These are phyloP conservation scores for Naganishia cerealis DNA, from an alignment of 1,284 basidiomycete species.

Conservation along the genomic window DNA sequence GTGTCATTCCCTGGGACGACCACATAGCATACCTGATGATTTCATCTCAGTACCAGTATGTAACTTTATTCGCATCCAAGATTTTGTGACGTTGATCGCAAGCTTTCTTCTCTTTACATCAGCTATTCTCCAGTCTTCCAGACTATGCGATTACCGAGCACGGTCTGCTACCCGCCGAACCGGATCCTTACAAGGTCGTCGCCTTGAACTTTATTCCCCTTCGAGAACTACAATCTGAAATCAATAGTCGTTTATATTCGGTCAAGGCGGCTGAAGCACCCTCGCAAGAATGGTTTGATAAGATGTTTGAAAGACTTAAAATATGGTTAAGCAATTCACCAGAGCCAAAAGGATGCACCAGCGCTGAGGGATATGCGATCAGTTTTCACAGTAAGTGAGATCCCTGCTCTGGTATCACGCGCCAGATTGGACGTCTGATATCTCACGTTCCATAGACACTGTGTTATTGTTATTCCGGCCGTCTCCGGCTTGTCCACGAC, in stretches of 20 bases:
- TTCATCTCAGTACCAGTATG: slow-evolving; percentile 53
- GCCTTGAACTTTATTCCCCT: slow-evolving; percentile 52
- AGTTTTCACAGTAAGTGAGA: slow-evolving; percentile 53
- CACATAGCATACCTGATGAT: slow-evolving; percentile 54
- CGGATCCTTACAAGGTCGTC: slow-evolving; percentile 53
- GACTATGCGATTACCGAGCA: slow-evolving; percentile 50
- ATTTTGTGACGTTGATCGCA: background rate
- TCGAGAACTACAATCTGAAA: slow-evolving; percentile 54
- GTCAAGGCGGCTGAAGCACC: slow-evolving; percentile 42
- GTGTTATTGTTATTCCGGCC: slow-evolving; percentile 54
- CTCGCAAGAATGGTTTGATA: slow-evolving; percentile 53
- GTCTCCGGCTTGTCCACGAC: slow-evolving; percentile 53
- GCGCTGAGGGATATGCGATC: slow-evolving; percentile 54
- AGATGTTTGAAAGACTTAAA: slow-evolving; percentile 52
- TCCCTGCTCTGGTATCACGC: slow-evolving; percentile 1
- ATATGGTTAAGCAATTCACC: slow-evolving; percentile 51
- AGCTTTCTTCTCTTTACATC: background rate
- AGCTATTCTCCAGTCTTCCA: slow-evolving; percentile 44
- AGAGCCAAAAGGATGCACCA: slow-evolving; percentile 52
- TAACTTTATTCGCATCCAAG: background rate
- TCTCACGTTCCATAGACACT: slow-evolving; percentile 42
- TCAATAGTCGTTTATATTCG: slow-evolving; percentile 51
- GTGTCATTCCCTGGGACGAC: slow-evolving; percentile 52
- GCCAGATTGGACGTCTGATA: background rate
- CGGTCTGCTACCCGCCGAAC: slow-evolving; percentile 45